Evolutionary conservation across 495 filamentous ascomycete genomes (phyloP).

Genomic region (Gamarada debralockiae): DNA sequence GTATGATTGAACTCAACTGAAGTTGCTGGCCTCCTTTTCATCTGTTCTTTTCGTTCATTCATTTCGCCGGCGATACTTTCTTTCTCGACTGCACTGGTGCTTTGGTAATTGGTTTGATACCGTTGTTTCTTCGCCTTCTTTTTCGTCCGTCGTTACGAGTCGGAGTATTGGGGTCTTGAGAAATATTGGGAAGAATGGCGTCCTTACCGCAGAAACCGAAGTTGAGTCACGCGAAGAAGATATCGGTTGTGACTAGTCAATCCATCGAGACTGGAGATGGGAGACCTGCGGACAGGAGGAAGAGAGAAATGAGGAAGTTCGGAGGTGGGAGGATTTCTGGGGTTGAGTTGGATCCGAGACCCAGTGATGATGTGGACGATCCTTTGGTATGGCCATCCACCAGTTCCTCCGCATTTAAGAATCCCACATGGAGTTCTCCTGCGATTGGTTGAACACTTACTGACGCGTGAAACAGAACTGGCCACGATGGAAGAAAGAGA

Average conservation of each 20-base stretch:
- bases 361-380: slow-evolving; percentile 44
- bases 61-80: neutral
- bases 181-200: too few relatives aligned
- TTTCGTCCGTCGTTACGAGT: too few relatives aligned
- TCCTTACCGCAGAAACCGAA: neutral
- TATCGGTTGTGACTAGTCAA: neutral
- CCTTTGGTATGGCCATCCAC: slow-evolving; percentile 35
- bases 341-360: slow-evolving; percentile 42
- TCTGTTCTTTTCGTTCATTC: neutral
- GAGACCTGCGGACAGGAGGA: neutral
- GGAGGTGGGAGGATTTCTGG: slow-evolving; percentile 40
- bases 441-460: too few relatives aligned
- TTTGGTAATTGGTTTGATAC: neutral
- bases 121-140: neutral
- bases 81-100: neutral
- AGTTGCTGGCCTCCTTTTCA: too few relatives aligned
- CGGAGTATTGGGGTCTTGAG: too few relatives aligned
- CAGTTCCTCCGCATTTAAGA: neutral
- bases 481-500: slow-evolving; percentile 44
- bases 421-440: too few relatives aligned
- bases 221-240: neutral
- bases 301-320: slow-evolving; percentile 35
- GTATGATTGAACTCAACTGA: neutral
- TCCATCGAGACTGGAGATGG: neutral
- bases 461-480: slow-evolving; percentile 39